Percentiles rank a stretch among this genome's conserved stretches.
phyloP scores from a whole-genome alignment of 768 basidiomycete genomes.

The Mycena olivaceomarginata region DNA sequence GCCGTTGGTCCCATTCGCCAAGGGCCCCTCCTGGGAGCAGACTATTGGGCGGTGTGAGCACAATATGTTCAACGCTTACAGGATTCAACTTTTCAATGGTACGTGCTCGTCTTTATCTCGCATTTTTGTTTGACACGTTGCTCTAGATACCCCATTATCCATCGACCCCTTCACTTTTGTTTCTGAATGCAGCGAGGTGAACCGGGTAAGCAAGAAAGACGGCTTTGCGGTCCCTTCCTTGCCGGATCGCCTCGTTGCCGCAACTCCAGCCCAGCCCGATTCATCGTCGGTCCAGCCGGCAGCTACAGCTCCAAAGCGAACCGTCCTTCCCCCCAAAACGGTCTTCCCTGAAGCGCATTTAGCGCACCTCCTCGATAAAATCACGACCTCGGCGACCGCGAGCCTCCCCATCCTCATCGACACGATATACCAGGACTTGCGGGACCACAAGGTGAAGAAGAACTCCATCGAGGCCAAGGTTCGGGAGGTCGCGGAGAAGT shows the following conservation, averaged over 20 bases:
- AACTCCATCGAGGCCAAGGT: conserved; percentile 90
- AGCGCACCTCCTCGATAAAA: conserved; percentile 76
- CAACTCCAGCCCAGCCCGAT: conserved; percentile 36
- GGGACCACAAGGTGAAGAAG: conserved; percentile 86
- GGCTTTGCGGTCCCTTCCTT: conserved; percentile 70
- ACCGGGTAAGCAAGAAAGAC: conserved; percentile 53
- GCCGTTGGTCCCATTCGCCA: conserved; percentile 86
- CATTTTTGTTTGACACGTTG: conserved; percentile 22
- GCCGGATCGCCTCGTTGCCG: conserved; percentile 57
- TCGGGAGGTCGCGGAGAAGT: conserved; percentile 85
- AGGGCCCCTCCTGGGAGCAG: conserved; percentile 90
- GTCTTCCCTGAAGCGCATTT: conserved; percentile 83
- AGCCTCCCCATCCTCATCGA: conserved; percentile 84
- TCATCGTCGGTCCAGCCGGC: conserved; percentile 40
- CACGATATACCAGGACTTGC: conserved; percentile 81
- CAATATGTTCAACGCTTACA: conserved; percentile 83
- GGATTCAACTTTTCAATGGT: conserved; percentile 93
- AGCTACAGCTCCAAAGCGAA: conserved; percentile 45
- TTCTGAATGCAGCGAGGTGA: conserved; percentile 67
- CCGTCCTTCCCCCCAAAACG: conserved; percentile 66
- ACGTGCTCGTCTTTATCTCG: conserved; percentile 45
- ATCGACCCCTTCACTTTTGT: conserved; percentile 89
- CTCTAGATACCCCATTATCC: conserved; percentile 80
- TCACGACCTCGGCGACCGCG: conserved; percentile 74
- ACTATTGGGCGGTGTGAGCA: conserved; percentile 79